Percentiles rank a stretch among this genome's conserved stretches.
Evolutionary conservation across 1,139 yeast species (phyloP).

Genomic region (Hanseniaspora gamundiae): DNA sequence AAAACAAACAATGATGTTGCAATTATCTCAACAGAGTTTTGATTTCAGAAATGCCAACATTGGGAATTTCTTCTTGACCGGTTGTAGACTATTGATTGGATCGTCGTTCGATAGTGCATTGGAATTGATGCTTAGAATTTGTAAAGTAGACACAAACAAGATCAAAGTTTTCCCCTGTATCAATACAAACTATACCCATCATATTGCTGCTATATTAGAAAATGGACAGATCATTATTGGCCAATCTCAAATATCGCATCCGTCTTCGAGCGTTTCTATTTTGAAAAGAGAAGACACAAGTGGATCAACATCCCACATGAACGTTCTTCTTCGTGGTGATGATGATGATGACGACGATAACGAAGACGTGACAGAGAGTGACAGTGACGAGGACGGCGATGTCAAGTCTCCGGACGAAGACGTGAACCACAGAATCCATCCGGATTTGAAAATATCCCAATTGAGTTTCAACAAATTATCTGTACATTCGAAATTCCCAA

Average conservation of each 20-base stretch:
- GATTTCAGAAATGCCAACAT: slow-evolving; percentile 69
- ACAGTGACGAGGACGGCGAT: slow-evolving; percentile 45
- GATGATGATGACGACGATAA: slow-evolving; percentile 7
- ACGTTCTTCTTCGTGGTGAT: no score
- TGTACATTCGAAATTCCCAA: slow-evolving; percentile 31
- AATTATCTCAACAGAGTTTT: slow-evolving; percentile 44
- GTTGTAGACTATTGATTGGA: slow-evolving; percentile 71
- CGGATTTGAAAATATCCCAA: slow-evolving; percentile 64
- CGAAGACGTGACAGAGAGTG: slow-evolving; percentile 14
- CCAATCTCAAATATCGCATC: slow-evolving; percentile 93
- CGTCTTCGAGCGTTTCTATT: slow-evolving; percentile 26
- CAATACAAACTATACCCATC: slow-evolving; percentile 75
- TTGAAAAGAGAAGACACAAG: no score
- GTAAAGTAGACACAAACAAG: slow-evolving; percentile 41
- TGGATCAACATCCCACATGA: no score
- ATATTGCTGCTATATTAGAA: slow-evolving; percentile 63
- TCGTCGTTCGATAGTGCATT: slow-evolving; percentile 70
- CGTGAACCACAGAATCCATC: slow-evolving; percentile 38
- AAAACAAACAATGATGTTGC: slow-evolving; percentile 32
- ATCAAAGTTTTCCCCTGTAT: slow-evolving; percentile 66
- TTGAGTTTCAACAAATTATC: slow-evolving; percentile 48
- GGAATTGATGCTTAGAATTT: slow-evolving; percentile 57
- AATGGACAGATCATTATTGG: slow-evolving; percentile 76
- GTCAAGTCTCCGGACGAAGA: slow-evolving; percentile 25
- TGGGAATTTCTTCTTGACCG: slow-evolving; percentile 77